Evolutionary conservation across 169 alveolate genomes (phyloP).

Genomic region (Blepharisma undulans): DNA sequence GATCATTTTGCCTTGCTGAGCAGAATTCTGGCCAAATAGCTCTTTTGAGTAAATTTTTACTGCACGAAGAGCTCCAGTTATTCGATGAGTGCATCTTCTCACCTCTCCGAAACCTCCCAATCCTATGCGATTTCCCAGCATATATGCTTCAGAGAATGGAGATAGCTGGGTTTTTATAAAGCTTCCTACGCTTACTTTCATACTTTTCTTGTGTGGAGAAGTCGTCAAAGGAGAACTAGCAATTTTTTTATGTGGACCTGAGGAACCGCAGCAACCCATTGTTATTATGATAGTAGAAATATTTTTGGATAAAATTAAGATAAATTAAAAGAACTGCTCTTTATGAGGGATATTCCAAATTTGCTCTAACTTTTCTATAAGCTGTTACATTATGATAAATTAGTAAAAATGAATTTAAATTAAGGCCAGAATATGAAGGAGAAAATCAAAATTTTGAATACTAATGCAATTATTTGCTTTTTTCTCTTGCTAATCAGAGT

Average conservation of each 20-base stretch:
- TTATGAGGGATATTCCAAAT: too few relatives aligned
- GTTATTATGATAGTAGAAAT: not conserved
- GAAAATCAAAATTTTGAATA: too few relatives aligned
- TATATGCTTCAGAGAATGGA: not conserved
- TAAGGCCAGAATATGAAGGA: too few relatives aligned
- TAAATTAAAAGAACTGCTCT: too few relatives aligned
- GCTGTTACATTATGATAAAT: too few relatives aligned
- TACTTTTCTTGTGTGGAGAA: not conserved
- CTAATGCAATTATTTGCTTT: too few relatives aligned
- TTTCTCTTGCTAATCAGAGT: too few relatives aligned
- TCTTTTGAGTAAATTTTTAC: slow-evolving; percentile 46
- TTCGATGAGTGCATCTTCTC: slow-evolving; percentile 55
- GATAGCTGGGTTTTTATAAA: not conserved
- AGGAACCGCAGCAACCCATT: not conserved
- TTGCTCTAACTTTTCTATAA: too few relatives aligned
- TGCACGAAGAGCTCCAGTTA: slow-evolving; percentile 71
- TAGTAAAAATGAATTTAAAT: too few relatives aligned
- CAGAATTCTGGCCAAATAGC: not conserved
- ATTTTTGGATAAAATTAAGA: too few relatives aligned
- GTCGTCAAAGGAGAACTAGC: not conserved
- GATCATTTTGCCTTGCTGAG: not conserved
- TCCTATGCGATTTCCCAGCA: slow-evolving; percentile 53
- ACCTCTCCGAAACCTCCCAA: slow-evolving; percentile 75
- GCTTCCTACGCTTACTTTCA: not conserved
- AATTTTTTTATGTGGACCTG: not conserved